These are phyloP conservation scores for Teratosphaeria zuluensis DNA, from an alignment of 2,329 filamentous ascomycete genomes.

Conservation along the genomic window DNA sequence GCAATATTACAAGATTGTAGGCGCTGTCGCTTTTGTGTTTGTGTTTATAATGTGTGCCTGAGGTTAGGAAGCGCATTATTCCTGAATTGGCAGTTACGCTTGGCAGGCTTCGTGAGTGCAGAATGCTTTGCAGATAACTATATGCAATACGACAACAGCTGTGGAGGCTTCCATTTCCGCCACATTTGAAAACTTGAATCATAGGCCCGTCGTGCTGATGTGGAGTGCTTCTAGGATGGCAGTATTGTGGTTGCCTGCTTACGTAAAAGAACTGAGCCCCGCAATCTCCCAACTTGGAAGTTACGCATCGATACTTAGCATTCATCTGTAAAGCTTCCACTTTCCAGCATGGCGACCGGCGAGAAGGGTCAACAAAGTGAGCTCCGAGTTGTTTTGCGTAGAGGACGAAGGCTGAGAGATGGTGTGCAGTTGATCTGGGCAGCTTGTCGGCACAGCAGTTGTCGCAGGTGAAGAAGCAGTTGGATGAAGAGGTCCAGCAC, in stretches of 20 bases:
- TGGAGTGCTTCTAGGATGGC: neutral
- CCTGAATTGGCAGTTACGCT: neutral
- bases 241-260: too few relatives aligned
- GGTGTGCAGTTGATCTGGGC: conserved; percentile 53
- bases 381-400: neutral
- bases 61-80: neutral
- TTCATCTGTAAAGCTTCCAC: neutral
- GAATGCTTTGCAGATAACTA: too few relatives aligned
- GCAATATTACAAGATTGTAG: too few relatives aligned
- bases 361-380: conserved; percentile 18
- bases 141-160: too few relatives aligned
- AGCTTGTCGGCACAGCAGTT: conserved; percentile 77
- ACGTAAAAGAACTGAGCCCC: too few relatives aligned
- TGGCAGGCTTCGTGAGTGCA: neutral
- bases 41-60: neutral
- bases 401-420: conserved; percentile 5
- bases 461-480: conserved; percentile 84
- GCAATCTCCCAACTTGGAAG: neutral
- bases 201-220: too few relatives aligned
- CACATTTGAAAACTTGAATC: neutral
- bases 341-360: conserved; percentile 7
- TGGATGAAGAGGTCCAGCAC: conserved; percentile 93
- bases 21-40: too few relatives aligned
- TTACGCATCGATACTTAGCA: neutral
- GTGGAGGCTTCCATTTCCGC: too few relatives aligned